phyloP scores from a whole-genome alignment of 164 flowering plant genomes.

The Annona cherimola region DNA sequence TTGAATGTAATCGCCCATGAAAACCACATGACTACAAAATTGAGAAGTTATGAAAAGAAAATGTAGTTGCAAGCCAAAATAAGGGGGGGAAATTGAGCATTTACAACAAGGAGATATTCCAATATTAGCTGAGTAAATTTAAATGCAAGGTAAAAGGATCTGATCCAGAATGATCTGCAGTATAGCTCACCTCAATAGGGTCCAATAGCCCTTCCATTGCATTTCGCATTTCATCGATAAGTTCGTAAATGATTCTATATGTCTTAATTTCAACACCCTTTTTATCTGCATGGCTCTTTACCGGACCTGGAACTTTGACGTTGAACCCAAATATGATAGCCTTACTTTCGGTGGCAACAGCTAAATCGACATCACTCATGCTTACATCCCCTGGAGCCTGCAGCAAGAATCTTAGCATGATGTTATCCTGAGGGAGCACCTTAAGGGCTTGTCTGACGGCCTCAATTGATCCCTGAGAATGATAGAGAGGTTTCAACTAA shows the following conservation, averaged over 20 bases:
- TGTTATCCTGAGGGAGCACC: constrained; percentile 86
- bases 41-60: too few relatives aligned
- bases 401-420: constrained; percentile 73
- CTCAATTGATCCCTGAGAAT: constrained; percentile 81
- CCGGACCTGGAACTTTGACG: constrained; percentile 71
- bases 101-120: too few relatives aligned
- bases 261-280: constrained; percentile 72
- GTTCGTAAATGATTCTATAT: constrained; percentile 84
- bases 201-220: constrained; percentile 97
- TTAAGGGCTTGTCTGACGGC: constrained; percentile 87
- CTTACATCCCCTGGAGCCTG: constrained; percentile 86
- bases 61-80: background rate
- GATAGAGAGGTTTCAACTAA: constrained; percentile 12
- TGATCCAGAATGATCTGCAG: background rate
- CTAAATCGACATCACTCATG: constrained; percentile 86
- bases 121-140: background rate
- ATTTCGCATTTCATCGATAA: constrained; percentile 76
- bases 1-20: too few relatives aligned
- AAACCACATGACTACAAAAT: too few relatives aligned
- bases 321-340: constrained; percentile 86
- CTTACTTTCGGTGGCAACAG: constrained; percentile 75
- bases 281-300: constrained; percentile 68
- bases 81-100: background rate
- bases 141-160: background rate
- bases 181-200: constrained; percentile 61